Evolutionary conservation across 352 stramenopile species (phyloP).

Genomic region (Globisporangium iwayamae): DNA sequence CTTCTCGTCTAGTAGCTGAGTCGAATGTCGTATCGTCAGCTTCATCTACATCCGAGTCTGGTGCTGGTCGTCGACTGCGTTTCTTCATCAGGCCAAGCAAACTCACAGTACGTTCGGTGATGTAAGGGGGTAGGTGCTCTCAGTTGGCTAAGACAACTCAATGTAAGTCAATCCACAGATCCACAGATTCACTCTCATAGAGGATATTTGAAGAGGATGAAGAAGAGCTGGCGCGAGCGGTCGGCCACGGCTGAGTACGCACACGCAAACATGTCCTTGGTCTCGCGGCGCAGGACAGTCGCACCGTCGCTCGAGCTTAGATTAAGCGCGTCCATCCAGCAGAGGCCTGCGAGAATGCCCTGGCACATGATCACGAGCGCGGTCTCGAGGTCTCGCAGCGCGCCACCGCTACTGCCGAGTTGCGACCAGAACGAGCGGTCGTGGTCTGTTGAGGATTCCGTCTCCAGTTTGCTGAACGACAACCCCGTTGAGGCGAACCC

Average conservation of each 20-base stretch:
- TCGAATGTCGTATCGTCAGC: not conserved
- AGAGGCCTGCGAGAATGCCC: slow-evolving; percentile 51
- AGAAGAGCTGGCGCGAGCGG: slow-evolving; percentile 53
- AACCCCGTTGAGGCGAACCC: not conserved
- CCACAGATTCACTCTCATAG: not conserved
- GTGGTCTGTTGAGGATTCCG: not conserved
- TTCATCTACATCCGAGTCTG: not conserved
- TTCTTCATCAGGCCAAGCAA: slow-evolving; percentile 48
- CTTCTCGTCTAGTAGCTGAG: not conserved
- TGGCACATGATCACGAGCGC: slow-evolving; percentile 44
- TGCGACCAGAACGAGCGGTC: slow-evolving; percentile 17
- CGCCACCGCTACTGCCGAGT: not conserved
- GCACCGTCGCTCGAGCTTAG: slow-evolving; percentile 25
- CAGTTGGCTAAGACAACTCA: not conserved
- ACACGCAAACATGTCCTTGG: slow-evolving; percentile 32
- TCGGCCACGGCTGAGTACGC: slow-evolving; percentile 51
- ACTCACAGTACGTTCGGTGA: slow-evolving; percentile 32
- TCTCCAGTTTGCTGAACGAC: slow-evolving; percentile 1
- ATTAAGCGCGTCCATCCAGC: slow-evolving; percentile 66
- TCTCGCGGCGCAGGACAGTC: slow-evolving; percentile 1
- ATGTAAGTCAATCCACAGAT: no score
- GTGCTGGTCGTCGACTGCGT: slow-evolving; percentile 19
- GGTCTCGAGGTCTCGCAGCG: slow-evolving; percentile 31
- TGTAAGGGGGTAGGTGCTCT: slow-evolving; percentile 7
- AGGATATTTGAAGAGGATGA: slow-evolving; percentile 80